These are phyloP conservation scores for Achaetomiella virescens DNA, from an alignment of 495 filamentous ascomycete species.

Conservation along the genomic window DNA sequence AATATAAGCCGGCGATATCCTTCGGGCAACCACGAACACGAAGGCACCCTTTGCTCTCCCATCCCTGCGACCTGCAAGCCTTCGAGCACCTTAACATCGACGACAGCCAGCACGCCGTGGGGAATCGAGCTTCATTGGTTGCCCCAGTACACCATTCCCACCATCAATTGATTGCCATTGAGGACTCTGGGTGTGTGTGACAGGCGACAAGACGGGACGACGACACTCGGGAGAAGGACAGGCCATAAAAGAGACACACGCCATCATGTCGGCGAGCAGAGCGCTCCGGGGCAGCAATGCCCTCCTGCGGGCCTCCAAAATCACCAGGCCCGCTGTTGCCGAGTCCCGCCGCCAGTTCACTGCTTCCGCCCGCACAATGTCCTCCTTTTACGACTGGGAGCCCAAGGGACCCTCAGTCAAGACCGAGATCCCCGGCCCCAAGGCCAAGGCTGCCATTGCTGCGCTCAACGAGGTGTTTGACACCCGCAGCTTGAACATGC, in stretches of 20 bases:
- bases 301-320: slow-evolving; percentile 6
- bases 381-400: slow-evolving; percentile 60
- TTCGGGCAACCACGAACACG: not conserved
- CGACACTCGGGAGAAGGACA: not conserved
- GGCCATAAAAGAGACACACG: not conserved
- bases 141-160: not conserved
- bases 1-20: slow-evolving; percentile 22
- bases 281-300: slow-evolving; percentile 11
- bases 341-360: slow-evolving; percentile 24
- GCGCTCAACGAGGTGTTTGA: slow-evolving; percentile 82
- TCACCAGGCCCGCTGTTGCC: slow-evolving; percentile 2
- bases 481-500: slow-evolving; percentile 87
- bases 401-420: slow-evolving; percentile 65
- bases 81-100: not conserved
- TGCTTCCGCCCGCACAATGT: slow-evolving; percentile 33
- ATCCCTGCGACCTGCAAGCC: not conserved
- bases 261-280: slow-evolving; percentile 14
- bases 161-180: not conserved
- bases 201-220: not conserved
- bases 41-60: not conserved
- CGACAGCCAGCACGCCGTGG: not conserved
- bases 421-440: slow-evolving; percentile 79
- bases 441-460: slow-evolving; percentile 56
- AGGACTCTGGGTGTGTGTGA: too few relatives aligned
- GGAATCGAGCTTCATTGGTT: not conserved